Evolutionary conservation across 2,329 filamentous ascomycete genomes (phyloP).

Genomic region (Aspergillus sp.): DNA sequence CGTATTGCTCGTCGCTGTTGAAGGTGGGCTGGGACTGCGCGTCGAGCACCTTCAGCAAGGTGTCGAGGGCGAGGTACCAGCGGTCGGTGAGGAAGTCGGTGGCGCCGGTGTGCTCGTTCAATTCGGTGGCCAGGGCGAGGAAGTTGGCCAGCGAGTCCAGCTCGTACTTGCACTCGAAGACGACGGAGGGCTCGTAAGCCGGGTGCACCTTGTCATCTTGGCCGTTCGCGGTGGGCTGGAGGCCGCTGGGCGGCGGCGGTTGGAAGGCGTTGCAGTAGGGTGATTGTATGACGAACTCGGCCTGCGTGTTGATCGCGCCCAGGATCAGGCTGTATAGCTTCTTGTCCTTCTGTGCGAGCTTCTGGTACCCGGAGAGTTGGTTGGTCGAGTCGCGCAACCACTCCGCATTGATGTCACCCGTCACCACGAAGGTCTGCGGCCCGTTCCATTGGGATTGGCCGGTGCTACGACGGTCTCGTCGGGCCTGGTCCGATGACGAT

Average conservation of each 20-base stretch:
- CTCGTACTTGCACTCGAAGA: constrained; percentile 99
- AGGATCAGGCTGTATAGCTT: constrained; percentile 76
- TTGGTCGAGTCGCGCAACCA: constrained; percentile 93
- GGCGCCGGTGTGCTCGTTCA: constrained; percentile 74
- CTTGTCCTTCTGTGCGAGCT: constrained; percentile 75
- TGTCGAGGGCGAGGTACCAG: constrained; percentile 76
- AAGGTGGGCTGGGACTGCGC: constrained; percentile 82
- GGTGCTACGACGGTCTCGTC: background rate
- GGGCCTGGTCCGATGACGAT: constrained; percentile 27
- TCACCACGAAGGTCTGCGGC: constrained; percentile 88
- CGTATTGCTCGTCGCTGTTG: constrained; percentile 63
- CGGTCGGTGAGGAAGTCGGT: constrained; percentile 73
- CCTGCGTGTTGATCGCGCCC: constrained; percentile 93
- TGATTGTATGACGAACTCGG: constrained; percentile 88
- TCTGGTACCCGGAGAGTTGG: constrained; percentile 86
- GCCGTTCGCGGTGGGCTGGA: constrained; percentile 70
- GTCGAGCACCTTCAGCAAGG: constrained; percentile 68
- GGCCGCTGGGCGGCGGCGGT: constrained; percentile 77
- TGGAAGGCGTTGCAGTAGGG: constrained; percentile 99
- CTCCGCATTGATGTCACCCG: constrained; percentile 87
- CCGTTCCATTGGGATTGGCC: constrained; percentile 67
- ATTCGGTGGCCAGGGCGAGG: constrained; percentile 79
- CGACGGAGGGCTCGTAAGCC: constrained; percentile 73
- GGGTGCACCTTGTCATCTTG: constrained; percentile 85
- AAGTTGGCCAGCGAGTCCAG: constrained; percentile 94